Base-by-base conservation (phyloP, 1,139 yeast genomes). In the Suhomyces bribrorum region DNA sequence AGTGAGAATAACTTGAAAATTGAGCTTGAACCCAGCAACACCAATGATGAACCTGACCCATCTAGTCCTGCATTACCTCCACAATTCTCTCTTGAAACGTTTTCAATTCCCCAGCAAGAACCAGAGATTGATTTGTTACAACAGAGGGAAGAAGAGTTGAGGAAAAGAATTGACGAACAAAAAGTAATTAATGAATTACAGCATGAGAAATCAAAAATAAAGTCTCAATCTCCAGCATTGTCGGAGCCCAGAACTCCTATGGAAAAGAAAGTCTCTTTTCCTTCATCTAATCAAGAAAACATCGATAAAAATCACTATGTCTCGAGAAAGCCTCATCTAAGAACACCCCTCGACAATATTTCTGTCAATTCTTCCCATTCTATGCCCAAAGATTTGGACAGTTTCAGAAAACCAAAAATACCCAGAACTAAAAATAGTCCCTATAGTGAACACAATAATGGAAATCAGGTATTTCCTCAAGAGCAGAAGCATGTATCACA, bases 161-260 rank as follows among this genome's bases (percentile, higher is more conserved):
- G 65, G 34, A 49, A 48, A 34, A 44, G 62, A 36, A 60, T 61
- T 14, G 65, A 64, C 23, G 59, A 61, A 32, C 61, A 60, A 37
- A 56, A 32, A 38, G 41, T 29, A 28, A 24, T 52, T 7, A 53
- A 53, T 37, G 58, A 52, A 45, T 29, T 48, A 9, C 51, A 49
- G 29, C 38, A 40, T 17, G 25, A 35, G 11, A 24, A 23, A 13
- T 22, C 31, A 7, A 31, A 14, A 23, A 16, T 16, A 5, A 16
- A 27, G 15, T 13, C 34, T 9, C 31, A 23, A 26, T 20, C 23
- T 8, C 8, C 11, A n/a, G 8, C 23, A 20, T 20, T n/a, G 11
- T 20, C 23, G 11, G 23, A 20, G 11, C 23, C 23, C 8, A 20
- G 23, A 20, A 20, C 23, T 20, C 56, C 28, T 20, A 22, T 26